Conservation (phyloP, 176 grass and related monocot species). For the Echinochloa phyllopogon region DNA sequence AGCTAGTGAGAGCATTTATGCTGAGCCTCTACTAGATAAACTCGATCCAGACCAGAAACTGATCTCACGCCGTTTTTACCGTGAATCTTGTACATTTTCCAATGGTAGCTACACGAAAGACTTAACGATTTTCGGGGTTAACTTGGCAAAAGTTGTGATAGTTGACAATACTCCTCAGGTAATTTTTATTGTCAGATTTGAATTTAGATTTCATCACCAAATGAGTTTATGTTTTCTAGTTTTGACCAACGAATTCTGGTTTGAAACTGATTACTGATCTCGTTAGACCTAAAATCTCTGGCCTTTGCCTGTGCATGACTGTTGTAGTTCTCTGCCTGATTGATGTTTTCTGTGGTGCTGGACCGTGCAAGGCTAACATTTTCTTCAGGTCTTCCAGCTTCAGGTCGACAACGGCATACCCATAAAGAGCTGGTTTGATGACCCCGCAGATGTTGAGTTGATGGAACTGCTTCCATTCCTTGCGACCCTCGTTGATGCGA, state of each 20-base stretch:
- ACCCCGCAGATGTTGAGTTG: slow-evolving; percentile 57
- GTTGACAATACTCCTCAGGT: slow-evolving; percentile 74
- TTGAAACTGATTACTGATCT: not conserved
- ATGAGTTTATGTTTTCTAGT: not conserved
- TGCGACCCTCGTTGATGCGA: slow-evolving; percentile 54
- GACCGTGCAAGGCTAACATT: not conserved
- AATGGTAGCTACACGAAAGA: slow-evolving; percentile 67
- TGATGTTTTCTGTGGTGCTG: not conserved
- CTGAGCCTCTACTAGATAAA: slow-evolving; percentile 59
- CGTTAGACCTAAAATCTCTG: not conserved
- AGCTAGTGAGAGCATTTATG: slow-evolving; percentile 65
- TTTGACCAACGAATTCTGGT: not conserved
- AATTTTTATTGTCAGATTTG: not conserved
- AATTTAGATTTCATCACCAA: not conserved
- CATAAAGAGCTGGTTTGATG: slow-evolving; percentile 76
- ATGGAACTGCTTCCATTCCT: slow-evolving; percentile 66
- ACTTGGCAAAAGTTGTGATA: slow-evolving; percentile 65
- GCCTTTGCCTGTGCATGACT: not conserved
- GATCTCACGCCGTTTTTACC: slow-evolving; percentile 59
- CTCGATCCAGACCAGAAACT: slow-evolving; percentile 60
- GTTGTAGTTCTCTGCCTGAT: not conserved
- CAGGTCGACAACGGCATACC: slow-evolving; percentile 75
- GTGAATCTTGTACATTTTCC: slow-evolving; percentile 62
- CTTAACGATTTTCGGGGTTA: slow-evolving; percentile 53
- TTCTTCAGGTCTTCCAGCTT: slow-evolving; percentile 21